phyloP scores from a whole-genome alignment of 108 stramenopile species.

The Skeletonema costatum region DNA sequence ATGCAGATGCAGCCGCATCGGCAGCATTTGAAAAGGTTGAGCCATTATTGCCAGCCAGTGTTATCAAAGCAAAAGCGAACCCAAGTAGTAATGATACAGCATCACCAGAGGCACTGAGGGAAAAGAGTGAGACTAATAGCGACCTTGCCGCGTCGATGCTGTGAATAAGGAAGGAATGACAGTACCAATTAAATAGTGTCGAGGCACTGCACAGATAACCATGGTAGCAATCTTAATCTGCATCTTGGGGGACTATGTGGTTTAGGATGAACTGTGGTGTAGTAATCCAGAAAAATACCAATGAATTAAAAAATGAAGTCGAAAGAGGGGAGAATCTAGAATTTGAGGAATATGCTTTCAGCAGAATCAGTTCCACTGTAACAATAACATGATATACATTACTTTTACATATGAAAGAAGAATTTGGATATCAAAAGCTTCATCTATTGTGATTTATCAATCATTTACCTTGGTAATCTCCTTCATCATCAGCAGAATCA shows the following conservation, averaged over 20 bases:
- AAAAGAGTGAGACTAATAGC: not conserved
- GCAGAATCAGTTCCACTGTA: not conserved
- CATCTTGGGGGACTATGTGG: not conserved
- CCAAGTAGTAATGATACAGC: not conserved
- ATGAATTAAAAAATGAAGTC: not conserved
- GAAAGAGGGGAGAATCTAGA: not conserved
- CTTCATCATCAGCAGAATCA: constrained; percentile 26
- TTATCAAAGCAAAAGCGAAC: constrained; percentile 20
- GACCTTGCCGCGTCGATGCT: not conserved
- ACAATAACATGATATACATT: not conserved
- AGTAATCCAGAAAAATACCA: not conserved
- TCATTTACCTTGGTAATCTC: not conserved
- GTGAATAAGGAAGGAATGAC: not conserved
- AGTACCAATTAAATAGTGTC: not conserved
- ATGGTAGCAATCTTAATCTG: not conserved
- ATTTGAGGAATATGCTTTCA: not conserved
- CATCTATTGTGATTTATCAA: not conserved
- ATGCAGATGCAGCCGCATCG: constrained; percentile 73
- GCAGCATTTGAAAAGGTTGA: constrained; percentile 81
- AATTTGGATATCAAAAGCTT: no score
- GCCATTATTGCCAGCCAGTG: constrained; percentile 56
- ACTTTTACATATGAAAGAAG: no score
- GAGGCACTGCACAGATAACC: not conserved
- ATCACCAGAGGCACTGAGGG: not conserved
- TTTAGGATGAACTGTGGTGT: not conserved